Conservation (phyloP, 2,329 filamentous ascomycete genomes). For the Colletotrichum sp. region DNA sequence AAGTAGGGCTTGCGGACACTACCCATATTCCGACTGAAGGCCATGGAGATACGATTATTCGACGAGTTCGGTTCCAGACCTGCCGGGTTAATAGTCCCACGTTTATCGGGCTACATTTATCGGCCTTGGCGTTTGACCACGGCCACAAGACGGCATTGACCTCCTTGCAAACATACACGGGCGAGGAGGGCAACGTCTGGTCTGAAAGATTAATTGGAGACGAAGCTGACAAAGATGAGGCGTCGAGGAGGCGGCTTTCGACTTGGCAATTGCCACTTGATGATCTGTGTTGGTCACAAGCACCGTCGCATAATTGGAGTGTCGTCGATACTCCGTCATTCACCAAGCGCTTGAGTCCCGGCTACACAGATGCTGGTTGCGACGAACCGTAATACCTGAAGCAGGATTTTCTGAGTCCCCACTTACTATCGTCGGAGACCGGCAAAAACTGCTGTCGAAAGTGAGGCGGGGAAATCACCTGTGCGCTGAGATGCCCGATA, state of each 20-base stretch:
- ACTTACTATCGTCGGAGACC: background rate
- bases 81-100: background rate
- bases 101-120: background rate
- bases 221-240: background rate
- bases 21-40: constrained; percentile 7
- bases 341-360: background rate
- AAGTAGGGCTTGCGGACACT: constrained; percentile 9
- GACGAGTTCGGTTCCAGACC: background rate
- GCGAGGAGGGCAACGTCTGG: background rate
- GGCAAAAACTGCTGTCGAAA: background rate
- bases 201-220: background rate
- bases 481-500: background rate
- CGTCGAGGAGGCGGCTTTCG: background rate
- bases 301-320: background rate
- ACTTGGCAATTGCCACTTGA: background rate
- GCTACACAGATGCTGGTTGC: background rate
- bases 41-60: background rate
- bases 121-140: background rate
- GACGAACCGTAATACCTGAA: background rate
- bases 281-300: background rate
- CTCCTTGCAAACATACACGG: background rate
- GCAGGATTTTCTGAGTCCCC: background rate
- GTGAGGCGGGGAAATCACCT: background rate
- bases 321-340: background rate
- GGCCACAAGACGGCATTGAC: background rate